A percentile compares a stretch with the other conserved stretches of the same genome.
These are phyloP conservation scores for Moniliella sp. DNA, from an alignment of 1,284 basidiomycete species.

Conservation along the genomic window DNA sequence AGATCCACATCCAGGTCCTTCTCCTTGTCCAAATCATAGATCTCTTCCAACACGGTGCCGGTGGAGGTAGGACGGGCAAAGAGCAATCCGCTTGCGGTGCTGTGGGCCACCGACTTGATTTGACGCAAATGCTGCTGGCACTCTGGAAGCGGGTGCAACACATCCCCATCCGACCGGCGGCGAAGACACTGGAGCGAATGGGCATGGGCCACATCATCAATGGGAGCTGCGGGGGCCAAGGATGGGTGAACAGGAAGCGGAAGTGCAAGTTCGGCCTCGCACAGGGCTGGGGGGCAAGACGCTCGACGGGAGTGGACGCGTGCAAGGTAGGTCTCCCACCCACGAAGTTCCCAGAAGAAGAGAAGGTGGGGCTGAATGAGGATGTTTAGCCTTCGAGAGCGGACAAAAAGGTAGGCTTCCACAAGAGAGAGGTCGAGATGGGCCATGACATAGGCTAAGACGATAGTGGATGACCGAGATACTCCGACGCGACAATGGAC, in stretches of 20 bases:
- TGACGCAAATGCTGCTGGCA: no score
- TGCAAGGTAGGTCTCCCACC: constrained; percentile 48
- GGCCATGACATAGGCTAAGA: constrained; percentile 92
- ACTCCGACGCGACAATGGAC: constrained; percentile 97
- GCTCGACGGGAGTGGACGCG: constrained; percentile 5
- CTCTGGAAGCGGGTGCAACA: background rate
- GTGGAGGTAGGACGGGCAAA: no score
- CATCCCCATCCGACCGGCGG: background rate
- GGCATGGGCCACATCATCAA: constrained; percentile 1
- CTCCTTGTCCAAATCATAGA: no score
- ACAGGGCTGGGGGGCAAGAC: constrained; percentile 1
- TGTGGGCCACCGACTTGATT: no score
- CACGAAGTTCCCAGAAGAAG: constrained; percentile 71
- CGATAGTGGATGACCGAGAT: constrained; percentile 71
- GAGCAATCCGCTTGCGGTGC: no score
- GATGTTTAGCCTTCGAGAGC: constrained; percentile 50
- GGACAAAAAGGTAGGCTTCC: constrained; percentile 72
- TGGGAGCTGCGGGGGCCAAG: no score
- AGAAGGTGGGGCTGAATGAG: constrained; percentile 77
- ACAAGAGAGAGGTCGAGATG: constrained; percentile 66
- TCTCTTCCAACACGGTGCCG: no score
- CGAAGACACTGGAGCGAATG: background rate
- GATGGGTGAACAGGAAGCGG: no score
- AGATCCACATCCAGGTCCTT: no score
- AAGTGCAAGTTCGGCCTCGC: constrained; percentile 1